phyloP scores from a whole-genome alignment of 1,284 basidiomycete species.

The Volvariella surrecta region DNA sequence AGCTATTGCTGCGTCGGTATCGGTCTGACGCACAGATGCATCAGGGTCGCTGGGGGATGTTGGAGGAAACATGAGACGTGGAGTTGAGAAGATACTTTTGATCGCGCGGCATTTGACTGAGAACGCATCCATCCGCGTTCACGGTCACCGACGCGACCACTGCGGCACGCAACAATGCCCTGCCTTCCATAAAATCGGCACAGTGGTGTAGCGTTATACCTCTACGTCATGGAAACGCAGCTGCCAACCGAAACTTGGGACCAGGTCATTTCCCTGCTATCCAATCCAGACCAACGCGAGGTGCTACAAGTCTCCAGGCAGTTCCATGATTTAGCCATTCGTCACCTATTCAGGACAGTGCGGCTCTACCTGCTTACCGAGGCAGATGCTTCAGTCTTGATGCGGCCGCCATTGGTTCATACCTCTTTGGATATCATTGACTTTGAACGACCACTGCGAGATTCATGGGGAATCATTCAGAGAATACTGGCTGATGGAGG shows the following conservation, averaged over 20 bases:
- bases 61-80: slow-evolving; percentile 18
- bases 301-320: background rate
- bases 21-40: slow-evolving; percentile 32
- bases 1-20: slow-evolving; percentile 38
- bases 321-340: background rate
- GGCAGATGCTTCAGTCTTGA: background rate
- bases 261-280: background rate
- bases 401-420: background rate
- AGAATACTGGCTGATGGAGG: background rate
- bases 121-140: background rate
- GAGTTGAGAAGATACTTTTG: background rate
- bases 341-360: background rate
- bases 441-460: background rate
- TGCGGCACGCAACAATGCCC: background rate
- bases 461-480: background rate
- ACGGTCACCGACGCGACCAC: background rate
- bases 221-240: too few relatives aligned
- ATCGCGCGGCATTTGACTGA: background rate
- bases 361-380: background rate
- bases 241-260: background rate
- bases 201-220: too few relatives aligned
- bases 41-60: slow-evolving; percentile 24
- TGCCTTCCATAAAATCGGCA: too few relatives aligned
- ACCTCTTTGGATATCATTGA: background rate
- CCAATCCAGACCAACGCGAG: background rate